Conservation (phyloP, 2,329 filamentous ascomycete species). For the Emergomyces pasteurianus region DNA sequence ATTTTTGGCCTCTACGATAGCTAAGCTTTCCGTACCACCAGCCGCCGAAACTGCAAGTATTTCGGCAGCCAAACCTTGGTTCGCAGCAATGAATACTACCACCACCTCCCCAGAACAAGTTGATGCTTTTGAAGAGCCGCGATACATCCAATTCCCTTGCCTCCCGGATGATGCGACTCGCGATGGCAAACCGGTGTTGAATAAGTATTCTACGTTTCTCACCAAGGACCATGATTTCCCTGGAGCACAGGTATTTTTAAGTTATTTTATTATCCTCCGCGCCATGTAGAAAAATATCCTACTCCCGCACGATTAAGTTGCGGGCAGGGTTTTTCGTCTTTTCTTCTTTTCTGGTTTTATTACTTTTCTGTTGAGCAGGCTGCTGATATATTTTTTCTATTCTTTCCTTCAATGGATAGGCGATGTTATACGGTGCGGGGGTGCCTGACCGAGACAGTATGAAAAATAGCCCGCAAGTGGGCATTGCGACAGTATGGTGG, state of each 20-base stretch:
- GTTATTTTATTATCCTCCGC: background rate
- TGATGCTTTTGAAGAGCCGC: slow-evolving; percentile 27
- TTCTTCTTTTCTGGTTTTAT: too few species aligned
- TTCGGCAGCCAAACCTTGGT: background rate
- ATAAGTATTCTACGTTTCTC: slow-evolving; percentile 72
- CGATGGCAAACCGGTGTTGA: slow-evolving; percentile 56
- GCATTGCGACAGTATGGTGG: slow-evolving; percentile 91
- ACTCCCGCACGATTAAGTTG: background rate
- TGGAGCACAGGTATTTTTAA: slow-evolving; percentile 65
- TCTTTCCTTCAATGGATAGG: slow-evolving; percentile 36
- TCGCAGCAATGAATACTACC: background rate
- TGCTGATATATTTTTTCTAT: background rate
- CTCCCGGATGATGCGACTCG: slow-evolving; percentile 39
- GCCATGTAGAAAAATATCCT: background rate
- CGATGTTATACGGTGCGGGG: slow-evolving; percentile 90
- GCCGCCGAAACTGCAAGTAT: background rate
- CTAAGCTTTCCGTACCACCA: background rate
- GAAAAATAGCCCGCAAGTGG: slow-evolving; percentile 83
- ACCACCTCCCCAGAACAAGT: background rate
- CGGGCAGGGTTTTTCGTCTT: background rate
- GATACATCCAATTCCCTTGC: slow-evolving; percentile 47
- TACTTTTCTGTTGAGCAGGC: slow-evolving; percentile 5
- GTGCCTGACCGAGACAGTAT: slow-evolving; percentile 73
- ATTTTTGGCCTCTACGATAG: background rate
- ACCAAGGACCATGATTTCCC: slow-evolving; percentile 84